phyloP scores from a whole-genome alignment of 2,329 filamentous ascomycete species.

The Aspergillus persii region DNA sequence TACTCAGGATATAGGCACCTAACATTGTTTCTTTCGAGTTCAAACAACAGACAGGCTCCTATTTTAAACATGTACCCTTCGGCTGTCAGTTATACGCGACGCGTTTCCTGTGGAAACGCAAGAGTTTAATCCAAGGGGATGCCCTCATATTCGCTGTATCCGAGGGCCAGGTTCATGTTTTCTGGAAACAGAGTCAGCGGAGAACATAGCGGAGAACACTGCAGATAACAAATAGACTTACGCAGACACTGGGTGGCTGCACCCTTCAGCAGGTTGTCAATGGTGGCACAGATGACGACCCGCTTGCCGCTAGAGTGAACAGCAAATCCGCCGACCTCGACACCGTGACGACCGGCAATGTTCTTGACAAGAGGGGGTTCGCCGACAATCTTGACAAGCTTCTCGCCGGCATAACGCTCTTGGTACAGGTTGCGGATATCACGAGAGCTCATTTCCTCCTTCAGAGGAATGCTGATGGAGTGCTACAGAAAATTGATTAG shows the following conservation, averaged over 20 bases:
- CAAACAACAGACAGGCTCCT: slow-evolving; percentile 12
- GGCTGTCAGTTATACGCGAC: slow-evolving; percentile 18
- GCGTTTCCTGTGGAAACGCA: slow-evolving; percentile 10
- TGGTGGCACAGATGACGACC: slow-evolving; percentile 89
- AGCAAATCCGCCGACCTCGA: slow-evolving; percentile 95
- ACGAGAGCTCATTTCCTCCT: slow-evolving; percentile 80
- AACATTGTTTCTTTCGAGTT: slow-evolving; percentile 10
- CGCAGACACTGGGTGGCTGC: slow-evolving; percentile 89
- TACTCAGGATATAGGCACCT: slow-evolving; percentile 2
- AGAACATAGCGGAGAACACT: background rate
- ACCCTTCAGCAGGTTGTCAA: slow-evolving; percentile 92
- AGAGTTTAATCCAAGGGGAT: slow-evolving; percentile 61
- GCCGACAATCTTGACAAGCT: slow-evolving; percentile 86
- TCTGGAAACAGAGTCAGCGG: slow-evolving; percentile 48
- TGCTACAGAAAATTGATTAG: slow-evolving; percentile 47
- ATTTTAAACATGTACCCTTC: slow-evolving; percentile 18
- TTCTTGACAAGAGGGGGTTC: slow-evolving; percentile 83
- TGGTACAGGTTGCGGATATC: slow-evolving; percentile 95
- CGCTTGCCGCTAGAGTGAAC: slow-evolving; percentile 85
- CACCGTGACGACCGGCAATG: slow-evolving; percentile 80
- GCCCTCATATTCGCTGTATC: slow-evolving; percentile 84
- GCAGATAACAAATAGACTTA: slow-evolving; percentile 50
- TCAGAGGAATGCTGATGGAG: slow-evolving; percentile 85
- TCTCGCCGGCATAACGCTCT: slow-evolving; percentile 92
- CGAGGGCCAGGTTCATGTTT: slow-evolving; percentile 92